phyloP scores from a whole-genome alignment of 495 filamentous ascomycete species.

The Penicillium riverlandense region DNA sequence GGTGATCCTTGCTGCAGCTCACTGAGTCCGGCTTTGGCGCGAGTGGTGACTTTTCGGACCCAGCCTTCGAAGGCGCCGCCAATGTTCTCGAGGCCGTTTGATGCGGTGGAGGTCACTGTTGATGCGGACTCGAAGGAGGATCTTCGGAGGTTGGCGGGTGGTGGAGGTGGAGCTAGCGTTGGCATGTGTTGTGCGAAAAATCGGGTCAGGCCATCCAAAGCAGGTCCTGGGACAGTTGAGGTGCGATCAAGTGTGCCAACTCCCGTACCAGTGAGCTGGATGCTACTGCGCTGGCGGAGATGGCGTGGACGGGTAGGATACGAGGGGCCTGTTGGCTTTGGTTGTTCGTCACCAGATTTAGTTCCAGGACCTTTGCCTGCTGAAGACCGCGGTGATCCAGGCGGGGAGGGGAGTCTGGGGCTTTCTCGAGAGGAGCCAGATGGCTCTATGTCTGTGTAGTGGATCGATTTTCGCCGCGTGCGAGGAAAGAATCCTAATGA shows the following conservation, averaged over 20 bases:
- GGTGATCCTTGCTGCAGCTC: slow-evolving; percentile 32
- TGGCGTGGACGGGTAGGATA: slow-evolving; percentile 19
- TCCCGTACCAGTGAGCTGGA: slow-evolving; percentile 64
- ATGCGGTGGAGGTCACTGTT: slow-evolving; percentile 35
- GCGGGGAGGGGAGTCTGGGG: slow-evolving; percentile 27
- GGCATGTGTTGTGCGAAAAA: slow-evolving; percentile 74
- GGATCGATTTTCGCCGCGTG: slow-evolving; percentile 70
- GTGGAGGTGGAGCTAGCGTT: slow-evolving; percentile 46
- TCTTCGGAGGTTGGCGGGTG: slow-evolving; percentile 22
- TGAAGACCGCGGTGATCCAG: slow-evolving; percentile 21
- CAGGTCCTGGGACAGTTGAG: slow-evolving; percentile 68
- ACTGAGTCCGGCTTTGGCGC: slow-evolving; percentile 32
- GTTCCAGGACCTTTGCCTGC: slow-evolving; percentile 12
- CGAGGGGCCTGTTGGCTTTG: slow-evolving; percentile 7
- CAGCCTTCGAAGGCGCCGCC: slow-evolving; percentile 83
- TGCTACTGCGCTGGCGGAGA: slow-evolving; percentile 34
- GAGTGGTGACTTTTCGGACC: slow-evolving; percentile 69
- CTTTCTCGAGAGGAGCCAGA: slow-evolving; percentile 28
- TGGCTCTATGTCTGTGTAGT: slow-evolving; percentile 38
- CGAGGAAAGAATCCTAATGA: slow-evolving; percentile 88
- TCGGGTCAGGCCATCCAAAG: slow-evolving; percentile 70
- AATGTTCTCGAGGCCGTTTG: slow-evolving; percentile 67
- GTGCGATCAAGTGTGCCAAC: slow-evolving; percentile 71
- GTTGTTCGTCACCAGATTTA: slow-evolving; percentile 13
- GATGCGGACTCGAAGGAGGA: slow-evolving; percentile 37